Conservation (phyloP, 805 yeast genomes). For the Starmerella stigmatis region DNA sequence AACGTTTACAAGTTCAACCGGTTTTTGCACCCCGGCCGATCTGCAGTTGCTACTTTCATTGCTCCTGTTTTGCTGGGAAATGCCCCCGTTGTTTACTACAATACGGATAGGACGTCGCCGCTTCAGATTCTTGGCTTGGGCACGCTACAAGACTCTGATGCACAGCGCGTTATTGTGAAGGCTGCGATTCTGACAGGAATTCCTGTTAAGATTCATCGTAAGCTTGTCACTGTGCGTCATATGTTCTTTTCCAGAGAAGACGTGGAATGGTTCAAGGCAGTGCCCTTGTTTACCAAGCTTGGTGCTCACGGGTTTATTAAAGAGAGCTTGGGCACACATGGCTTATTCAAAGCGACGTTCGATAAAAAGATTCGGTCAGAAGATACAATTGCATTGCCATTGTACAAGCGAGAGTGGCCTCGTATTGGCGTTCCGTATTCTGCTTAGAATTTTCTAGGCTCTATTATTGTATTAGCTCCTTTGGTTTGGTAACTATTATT, state of each 20-base stretch:
- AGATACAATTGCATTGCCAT: constrained; percentile 86
- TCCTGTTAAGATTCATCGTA: constrained; percentile 89
- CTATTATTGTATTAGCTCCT: background rate
- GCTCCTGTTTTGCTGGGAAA: constrained; percentile 79
- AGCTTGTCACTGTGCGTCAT: constrained; percentile 82
- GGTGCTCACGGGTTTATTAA: constrained; percentile 93
- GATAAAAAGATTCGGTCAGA: constrained; percentile 85
- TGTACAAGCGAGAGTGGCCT: constrained; percentile 94
- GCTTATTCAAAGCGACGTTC: constrained; percentile 91
- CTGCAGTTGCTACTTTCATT: constrained; percentile 72
- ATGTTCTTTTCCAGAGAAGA: constrained; percentile 94
- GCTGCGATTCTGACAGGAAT: constrained; percentile 86
- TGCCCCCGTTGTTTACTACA: constrained; percentile 35
- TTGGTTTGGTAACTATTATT: background rate
- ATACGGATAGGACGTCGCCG: constrained; percentile 12
- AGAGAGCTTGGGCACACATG: constrained; percentile 95
- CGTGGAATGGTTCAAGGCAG: constrained; percentile 76
- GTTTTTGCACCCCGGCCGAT: constrained; percentile 66
- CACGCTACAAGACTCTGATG: constrained; percentile 76
- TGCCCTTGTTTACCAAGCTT: constrained; percentile 82
- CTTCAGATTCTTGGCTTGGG: constrained; percentile 74
- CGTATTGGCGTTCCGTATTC: constrained; percentile 11
- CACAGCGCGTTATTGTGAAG: constrained; percentile 73
- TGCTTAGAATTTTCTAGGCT: background rate
- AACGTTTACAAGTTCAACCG: constrained; percentile 80